Evolutionary conservation across 106 monocot genomes (phyloP).

Genomic region (Dioscorea zingiberensis): DNA sequence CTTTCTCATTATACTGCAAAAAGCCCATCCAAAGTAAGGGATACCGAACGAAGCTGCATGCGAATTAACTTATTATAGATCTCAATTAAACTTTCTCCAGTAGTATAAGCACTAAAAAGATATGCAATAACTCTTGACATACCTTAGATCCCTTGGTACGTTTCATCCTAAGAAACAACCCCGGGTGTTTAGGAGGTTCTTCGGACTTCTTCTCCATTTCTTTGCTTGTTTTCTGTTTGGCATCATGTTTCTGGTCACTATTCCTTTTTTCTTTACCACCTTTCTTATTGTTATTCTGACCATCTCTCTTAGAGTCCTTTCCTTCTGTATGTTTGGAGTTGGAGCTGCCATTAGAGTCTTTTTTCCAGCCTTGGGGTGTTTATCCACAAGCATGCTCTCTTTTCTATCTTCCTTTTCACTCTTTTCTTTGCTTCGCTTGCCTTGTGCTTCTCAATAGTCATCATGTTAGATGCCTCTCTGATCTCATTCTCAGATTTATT

Average conservation of each 20-base stretch:
- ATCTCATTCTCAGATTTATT: conserved; percentile 11
- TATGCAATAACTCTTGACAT: conserved; percentile 9
- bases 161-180: conserved; percentile 65
- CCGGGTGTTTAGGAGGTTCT: conserved; percentile 65
- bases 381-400: conserved; percentile 9
- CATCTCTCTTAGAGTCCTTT: conserved; percentile 30
- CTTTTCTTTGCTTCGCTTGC: conserved; percentile 18
- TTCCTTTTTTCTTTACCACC: conserved; percentile 39
- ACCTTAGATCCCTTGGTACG: conserved; percentile 64
- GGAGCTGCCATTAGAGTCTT: conserved; percentile 3
- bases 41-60: conserved; percentile 69
- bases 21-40: conserved; percentile 85
- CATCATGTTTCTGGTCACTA: conserved; percentile 32
- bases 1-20: conserved; percentile 94
- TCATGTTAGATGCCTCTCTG: conserved; percentile 14
- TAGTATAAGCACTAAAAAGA: not conserved
- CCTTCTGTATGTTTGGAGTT: conserved; percentile 14
- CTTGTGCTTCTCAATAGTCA: conserved; percentile 17
- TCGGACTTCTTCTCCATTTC: conserved; percentile 51
- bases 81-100: not conserved
- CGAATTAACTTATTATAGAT: not conserved
- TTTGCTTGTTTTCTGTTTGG: conserved; percentile 33
- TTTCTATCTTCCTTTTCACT: conserved; percentile 31
- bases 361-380: conserved; percentile 13
- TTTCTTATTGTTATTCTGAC: conserved; percentile 25